These are phyloP conservation scores for Echites panduratus DNA, from an alignment of 257 asterid genomes.

Conservation along the genomic window DNA sequence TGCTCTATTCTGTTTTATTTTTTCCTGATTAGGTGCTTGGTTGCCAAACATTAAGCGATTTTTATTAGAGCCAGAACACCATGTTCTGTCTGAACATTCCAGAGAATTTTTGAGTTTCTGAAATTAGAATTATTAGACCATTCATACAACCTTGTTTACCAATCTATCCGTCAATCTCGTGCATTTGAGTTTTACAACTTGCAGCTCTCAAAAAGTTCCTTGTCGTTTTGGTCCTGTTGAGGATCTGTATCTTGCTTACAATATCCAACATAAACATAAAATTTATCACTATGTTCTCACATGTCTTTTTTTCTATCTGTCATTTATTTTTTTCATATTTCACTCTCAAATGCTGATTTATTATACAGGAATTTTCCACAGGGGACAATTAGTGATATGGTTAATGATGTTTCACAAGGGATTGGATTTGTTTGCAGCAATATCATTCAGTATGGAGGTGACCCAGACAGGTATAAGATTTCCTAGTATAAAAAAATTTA, in stretches of 20 bases:
- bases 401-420: slow-evolving; percentile 74
- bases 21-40: not conserved
- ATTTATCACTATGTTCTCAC: not conserved
- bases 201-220: not conserved
- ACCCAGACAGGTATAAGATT: slow-evolving; percentile 61
- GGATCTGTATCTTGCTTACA: not conserved
- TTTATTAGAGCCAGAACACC: not conserved
- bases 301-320: not conserved
- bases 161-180: not conserved
- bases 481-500: not conserved
- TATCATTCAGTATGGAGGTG: slow-evolving; percentile 78
- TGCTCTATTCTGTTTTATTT: not conserved
- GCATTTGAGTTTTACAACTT: not conserved
- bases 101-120: not conserved
- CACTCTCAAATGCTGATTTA: not conserved
- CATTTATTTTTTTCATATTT: not conserved
- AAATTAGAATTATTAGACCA: not conserved
- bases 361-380: slow-evolving; percentile 91
- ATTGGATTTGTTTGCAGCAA: slow-evolving; percentile 62
- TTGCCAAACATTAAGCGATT: slow-evolving; percentile 1
- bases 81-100: not conserved
- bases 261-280: not conserved
- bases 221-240: not conserved
- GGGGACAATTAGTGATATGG: slow-evolving; percentile 97
- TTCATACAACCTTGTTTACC: not conserved